Evolutionary conservation across 768 basidiomycete species (phyloP).

Genomic region (Collybiopsis confluens): DNA sequence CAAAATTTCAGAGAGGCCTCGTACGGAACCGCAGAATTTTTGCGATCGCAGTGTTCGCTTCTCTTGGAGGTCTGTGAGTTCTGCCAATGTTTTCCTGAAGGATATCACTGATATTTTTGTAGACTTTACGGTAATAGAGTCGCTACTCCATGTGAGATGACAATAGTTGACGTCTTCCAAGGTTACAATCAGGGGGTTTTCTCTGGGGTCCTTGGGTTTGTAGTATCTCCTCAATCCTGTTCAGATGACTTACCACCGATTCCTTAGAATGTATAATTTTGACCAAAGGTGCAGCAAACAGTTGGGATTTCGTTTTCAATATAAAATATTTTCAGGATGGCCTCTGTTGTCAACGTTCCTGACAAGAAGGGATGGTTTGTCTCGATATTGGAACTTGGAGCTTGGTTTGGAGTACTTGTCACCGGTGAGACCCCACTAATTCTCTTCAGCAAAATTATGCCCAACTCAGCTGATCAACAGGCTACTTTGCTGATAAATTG

Average conservation of each 20-base stretch:
- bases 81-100: neutral
- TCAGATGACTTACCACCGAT: neutral
- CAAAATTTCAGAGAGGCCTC: constrained; percentile 54
- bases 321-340: constrained; percentile 37
- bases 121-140: constrained; percentile 55
- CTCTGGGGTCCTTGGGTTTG: constrained; percentile 65
- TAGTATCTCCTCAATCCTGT: neutral
- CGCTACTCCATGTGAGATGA: neutral
- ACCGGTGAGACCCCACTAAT: constrained; percentile 45
- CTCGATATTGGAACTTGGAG: constrained; percentile 69
- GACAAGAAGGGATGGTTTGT: constrained; percentile 69
- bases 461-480: constrained; percentile 17
- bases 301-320: neutral
- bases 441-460: neutral
- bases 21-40: constrained; percentile 64
- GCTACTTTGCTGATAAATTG: constrained; percentile 64
- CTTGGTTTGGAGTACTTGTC: constrained; percentile 71
- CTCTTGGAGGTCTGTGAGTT: constrained; percentile 69
- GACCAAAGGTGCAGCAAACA: constrained; percentile 21
- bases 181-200: constrained; percentile 79
- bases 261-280: constrained; percentile 46
- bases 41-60: constrained; percentile 71
- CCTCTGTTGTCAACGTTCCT: constrained; percentile 43
- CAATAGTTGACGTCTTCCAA: constrained; percentile 17
- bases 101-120: constrained; percentile 11